Conservation (phyloP, 441 rosid species). For the Corymbia citriodora region DNA sequence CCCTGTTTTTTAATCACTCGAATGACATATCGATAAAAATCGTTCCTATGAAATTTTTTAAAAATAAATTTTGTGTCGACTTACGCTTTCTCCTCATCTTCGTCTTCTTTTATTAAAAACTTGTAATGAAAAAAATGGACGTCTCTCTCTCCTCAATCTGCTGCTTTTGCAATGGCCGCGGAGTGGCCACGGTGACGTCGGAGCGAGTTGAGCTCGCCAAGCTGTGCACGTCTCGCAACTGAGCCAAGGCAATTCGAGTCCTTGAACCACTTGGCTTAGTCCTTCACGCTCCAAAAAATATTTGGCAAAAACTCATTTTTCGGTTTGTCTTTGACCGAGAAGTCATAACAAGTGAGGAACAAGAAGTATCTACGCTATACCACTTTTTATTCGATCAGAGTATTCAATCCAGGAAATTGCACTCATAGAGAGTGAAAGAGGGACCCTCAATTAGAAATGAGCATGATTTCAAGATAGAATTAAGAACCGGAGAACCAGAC, state of each 20-base stretch:
- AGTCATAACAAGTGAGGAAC: too few species aligned
- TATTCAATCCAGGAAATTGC: neutral
- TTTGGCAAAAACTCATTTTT: neutral
- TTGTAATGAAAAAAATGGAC: too few species aligned
- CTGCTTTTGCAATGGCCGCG: neutral
- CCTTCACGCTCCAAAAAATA: neutral
- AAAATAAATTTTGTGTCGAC: too few species aligned
- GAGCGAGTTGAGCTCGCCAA: neutral
- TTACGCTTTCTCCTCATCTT: too few species aligned
- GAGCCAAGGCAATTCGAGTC: neutral
- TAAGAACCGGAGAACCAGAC: too few species aligned
- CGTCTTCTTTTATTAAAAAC: too few species aligned
- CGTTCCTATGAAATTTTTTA: fast-evolving
- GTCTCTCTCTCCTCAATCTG: neutral
- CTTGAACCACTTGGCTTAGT: neutral
- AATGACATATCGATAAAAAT: neutral
- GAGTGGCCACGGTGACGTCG: neutral
- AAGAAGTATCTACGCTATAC: too few species aligned
- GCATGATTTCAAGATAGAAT: too few species aligned
- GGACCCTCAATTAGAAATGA: neutral
- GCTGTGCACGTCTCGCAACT: neutral
- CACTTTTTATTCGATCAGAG: neutral
- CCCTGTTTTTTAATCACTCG: too few species aligned
- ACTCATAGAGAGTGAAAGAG: neutral
- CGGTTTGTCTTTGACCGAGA: too few species aligned